Evolutionary conservation across 2,329 filamentous ascomycete genomes (phyloP).

Genomic region (Hymenoscyphus fructigenus): DNA sequence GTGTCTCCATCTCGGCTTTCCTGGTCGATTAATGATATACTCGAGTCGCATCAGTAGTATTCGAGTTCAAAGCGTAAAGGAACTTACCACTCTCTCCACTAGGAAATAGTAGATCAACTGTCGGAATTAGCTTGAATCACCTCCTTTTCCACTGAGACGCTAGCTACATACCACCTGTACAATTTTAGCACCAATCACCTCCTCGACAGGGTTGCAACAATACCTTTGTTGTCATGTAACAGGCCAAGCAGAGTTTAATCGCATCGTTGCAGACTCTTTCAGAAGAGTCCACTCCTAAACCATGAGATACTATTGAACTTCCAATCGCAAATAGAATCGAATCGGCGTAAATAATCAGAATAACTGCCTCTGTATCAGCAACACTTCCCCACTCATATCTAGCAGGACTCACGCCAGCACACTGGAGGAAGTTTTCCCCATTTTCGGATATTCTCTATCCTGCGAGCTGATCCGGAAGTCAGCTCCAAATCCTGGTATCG

Average conservation of each 20-base stretch:
- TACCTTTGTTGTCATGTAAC: slow-evolving; percentile 64
- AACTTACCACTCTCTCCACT: slow-evolving; percentile 57
- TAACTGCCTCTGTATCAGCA: slow-evolving; percentile 44
- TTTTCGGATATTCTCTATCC: slow-evolving; percentile 29
- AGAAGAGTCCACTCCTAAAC: slow-evolving; percentile 55
- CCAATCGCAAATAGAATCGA: slow-evolving; percentile 60
- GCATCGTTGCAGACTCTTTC: slow-evolving; percentile 53
- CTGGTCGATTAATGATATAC: slow-evolving; percentile 53
- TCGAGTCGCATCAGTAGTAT: slow-evolving; percentile 8
- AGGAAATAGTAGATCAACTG: slow-evolving; percentile 62
- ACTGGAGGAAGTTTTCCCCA: slow-evolving; percentile 30
- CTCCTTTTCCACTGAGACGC: background rate
- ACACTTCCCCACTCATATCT: background rate
- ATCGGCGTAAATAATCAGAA: slow-evolving; percentile 59
- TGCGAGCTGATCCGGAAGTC: slow-evolving; percentile 23
- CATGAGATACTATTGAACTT: slow-evolving; percentile 56
- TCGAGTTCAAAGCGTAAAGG: background rate
- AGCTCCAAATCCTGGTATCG: background rate
- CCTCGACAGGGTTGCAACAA: slow-evolving; percentile 9
- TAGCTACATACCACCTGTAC: slow-evolving; percentile 10
- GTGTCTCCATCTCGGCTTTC: slow-evolving; percentile 53
- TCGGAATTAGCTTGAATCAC: slow-evolving; percentile 4
- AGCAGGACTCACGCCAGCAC: slow-evolving; percentile 30
- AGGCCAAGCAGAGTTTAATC: slow-evolving; percentile 59
- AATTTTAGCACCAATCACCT: slow-evolving; percentile 4